These are phyloP conservation scores for Penicillium hesseltinei DNA, from an alignment of 2,329 filamentous ascomycete genomes.

Conservation along the genomic window DNA sequence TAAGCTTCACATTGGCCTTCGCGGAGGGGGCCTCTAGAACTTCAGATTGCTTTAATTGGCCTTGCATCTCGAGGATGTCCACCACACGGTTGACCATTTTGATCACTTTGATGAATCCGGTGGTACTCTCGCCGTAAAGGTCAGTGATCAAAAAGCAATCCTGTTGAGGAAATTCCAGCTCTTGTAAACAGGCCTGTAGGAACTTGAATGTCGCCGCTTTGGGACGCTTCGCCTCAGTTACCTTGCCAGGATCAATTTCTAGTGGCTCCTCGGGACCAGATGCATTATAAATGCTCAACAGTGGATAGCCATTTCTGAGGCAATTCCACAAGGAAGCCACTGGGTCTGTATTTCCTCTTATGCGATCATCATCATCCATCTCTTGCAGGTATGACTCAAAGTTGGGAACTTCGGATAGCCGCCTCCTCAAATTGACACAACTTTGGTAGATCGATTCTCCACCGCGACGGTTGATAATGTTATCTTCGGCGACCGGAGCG, in stretches of 20 bases:
- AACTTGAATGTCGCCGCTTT: constrained; percentile 93
- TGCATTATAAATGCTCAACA: constrained; percentile 86
- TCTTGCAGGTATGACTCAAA: constrained; percentile 74
- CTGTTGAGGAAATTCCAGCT: constrained; percentile 72
- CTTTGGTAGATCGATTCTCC: constrained; percentile 97
- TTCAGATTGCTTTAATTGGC: constrained; percentile 66
- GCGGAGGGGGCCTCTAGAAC: constrained; percentile 48
- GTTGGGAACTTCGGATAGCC: constrained; percentile 76
- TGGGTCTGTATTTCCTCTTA: constrained; percentile 66
- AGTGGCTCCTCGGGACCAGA: constrained; percentile 69
- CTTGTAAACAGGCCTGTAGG: constrained; percentile 80
- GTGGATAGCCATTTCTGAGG: constrained; percentile 76
- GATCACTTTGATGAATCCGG: constrained; percentile 94
- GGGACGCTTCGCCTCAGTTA: constrained; percentile 70
- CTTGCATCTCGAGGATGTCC: constrained; percentile 76
- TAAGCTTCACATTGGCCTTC: constrained; percentile 56
- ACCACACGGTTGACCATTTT: constrained; percentile 91
- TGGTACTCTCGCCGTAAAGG: constrained; percentile 89
- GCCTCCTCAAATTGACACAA: constrained; percentile 78
- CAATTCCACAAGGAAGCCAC: constrained; percentile 90
- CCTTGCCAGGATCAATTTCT: constrained; percentile 62
- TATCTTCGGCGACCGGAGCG: constrained; percentile 67
- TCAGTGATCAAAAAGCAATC: constrained; percentile 93
- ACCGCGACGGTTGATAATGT: constrained; percentile 96
- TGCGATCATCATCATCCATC: constrained; percentile 66